phyloP scores from a whole-genome alignment of 306 rosid species.

The Lupinus albus region DNA sequence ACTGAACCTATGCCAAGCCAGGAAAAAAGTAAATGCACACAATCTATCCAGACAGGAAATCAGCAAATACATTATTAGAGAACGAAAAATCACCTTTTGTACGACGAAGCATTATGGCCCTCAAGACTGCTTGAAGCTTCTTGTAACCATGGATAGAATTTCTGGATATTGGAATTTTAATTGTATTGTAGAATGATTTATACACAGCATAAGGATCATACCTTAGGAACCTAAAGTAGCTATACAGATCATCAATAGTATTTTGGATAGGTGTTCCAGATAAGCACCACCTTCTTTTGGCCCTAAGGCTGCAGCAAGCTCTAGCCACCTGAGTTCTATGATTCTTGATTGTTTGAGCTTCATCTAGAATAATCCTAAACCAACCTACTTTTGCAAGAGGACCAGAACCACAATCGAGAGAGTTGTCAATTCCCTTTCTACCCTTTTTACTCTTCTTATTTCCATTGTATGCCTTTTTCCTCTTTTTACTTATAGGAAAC shows the following conservation, averaged over 20 bases:
- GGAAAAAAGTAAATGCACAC: neutral
- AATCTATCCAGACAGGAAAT: constrained; percentile 23
- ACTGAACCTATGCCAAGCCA: constrained; percentile 17
- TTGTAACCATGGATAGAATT: constrained; percentile 85
- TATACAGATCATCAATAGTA: constrained; percentile 87
- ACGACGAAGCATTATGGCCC: constrained; percentile 98
- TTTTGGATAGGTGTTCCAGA: constrained; percentile 99
- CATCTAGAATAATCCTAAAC: constrained; percentile 95
- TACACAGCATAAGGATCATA: constrained; percentile 93
- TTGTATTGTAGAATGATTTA: constrained; percentile 77
- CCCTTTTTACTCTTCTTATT: constrained; percentile 78
- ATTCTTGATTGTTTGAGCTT: constrained; percentile 98
- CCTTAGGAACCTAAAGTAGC: constrained; percentile 94
- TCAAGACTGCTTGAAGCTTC: constrained; percentile 96
- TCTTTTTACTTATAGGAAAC: constrained; percentile 60
- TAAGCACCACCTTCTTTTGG: constrained; percentile 98
- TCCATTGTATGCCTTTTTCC: constrained; percentile 59
- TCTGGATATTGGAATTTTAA: constrained; percentile 91
- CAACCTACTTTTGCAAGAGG: constrained; percentile 91
- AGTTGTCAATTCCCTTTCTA: constrained; percentile 63
- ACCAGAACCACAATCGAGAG: constrained; percentile 66
- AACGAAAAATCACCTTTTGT: constrained; percentile 72
- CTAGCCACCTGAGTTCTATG: constrained; percentile 99
- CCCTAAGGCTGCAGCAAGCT: constrained; percentile 96
- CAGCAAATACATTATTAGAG: constrained; percentile 9